Percentiles rank a stretch among this genome's conserved stretches.
Conservation (phyloP, 2,329 filamentous ascomycete genomes). For the Epichloe coenophiala region DNA sequence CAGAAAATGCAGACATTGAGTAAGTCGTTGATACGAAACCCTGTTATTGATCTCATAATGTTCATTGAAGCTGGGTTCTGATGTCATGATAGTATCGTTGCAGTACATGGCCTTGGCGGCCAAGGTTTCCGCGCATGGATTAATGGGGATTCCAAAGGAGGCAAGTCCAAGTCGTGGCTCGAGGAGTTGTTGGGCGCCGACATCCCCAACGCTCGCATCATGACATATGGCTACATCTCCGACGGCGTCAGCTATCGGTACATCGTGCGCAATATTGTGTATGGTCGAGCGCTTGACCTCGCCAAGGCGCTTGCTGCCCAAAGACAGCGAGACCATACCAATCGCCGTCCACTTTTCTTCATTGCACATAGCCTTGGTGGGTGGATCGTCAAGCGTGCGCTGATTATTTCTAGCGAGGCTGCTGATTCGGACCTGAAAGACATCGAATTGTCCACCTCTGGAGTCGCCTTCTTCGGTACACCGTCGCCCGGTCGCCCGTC, state of each 20-base stretch:
- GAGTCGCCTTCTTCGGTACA: conserved; percentile 16
- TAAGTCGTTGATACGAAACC: conserved; percentile 2
- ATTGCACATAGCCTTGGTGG: conserved; percentile 15
- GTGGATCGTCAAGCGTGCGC: conserved; percentile 16
- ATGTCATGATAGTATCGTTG: conserved; percentile 13
- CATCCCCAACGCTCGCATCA: conserved; percentile 14
- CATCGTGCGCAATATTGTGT: conserved; percentile 12
- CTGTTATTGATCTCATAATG: neutral
- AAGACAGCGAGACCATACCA: conserved; percentile 9
- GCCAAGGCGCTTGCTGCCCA: conserved; percentile 10
- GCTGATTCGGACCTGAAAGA: conserved; percentile 9
- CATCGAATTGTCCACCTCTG: conserved; percentile 14
- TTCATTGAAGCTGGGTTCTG: neutral
- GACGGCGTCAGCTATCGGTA: conserved; percentile 12
- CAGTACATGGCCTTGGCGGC: conserved; percentile 14
- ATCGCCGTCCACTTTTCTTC: conserved; percentile 14
- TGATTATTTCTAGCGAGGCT: conserved; percentile 16
- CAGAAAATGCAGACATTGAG: conserved; percentile 13
- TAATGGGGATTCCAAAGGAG: conserved; percentile 9
- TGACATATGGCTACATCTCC: conserved; percentile 13
- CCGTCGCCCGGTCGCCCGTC: conserved; percentile 11
- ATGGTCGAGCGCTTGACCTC: conserved; percentile 13
- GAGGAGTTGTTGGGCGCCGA: conserved; percentile 12
- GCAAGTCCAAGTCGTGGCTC: conserved; percentile 13
- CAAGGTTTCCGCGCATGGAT: conserved; percentile 15